Conservation (phyloP, 805 yeast species). For the Spencermartinsiella europaea region DNA sequence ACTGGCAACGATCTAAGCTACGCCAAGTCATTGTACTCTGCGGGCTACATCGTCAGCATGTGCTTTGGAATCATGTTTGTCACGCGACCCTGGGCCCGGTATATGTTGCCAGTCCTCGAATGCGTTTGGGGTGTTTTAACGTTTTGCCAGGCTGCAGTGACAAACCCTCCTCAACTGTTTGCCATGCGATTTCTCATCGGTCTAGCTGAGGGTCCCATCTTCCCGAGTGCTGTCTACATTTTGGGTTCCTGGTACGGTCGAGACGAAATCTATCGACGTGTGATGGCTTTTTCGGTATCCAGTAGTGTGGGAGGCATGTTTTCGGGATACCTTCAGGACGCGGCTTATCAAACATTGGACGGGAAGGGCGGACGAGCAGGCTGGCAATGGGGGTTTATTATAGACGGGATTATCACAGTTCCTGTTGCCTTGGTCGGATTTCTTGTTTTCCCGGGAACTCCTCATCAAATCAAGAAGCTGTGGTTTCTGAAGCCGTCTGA, state of each 20-base stretch:
- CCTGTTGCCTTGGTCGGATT: slow-evolving; percentile 40
- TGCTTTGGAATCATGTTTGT: slow-evolving; percentile 36
- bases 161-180: slow-evolving; percentile 31
- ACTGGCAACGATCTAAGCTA: slow-evolving; percentile 44
- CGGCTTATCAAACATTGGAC: slow-evolving; percentile 37
- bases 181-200: slow-evolving; percentile 43
- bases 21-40: slow-evolving; percentile 39
- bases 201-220: slow-evolving; percentile 40
- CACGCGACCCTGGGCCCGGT: slow-evolving; percentile 32
- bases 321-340: slow-evolving; percentile 42
- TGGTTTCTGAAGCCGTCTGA: slow-evolving; percentile 33
- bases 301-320: slow-evolving; percentile 40
- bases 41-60: slow-evolving; percentile 46
- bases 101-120: slow-evolving; percentile 34
- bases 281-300: slow-evolving; percentile 38
- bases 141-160: slow-evolving; percentile 32
- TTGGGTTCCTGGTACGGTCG: slow-evolving; percentile 44
- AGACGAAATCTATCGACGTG: slow-evolving; percentile 39
- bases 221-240: slow-evolving; percentile 39
- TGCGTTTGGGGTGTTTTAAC: slow-evolving; percentile 37
- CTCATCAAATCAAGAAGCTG: slow-evolving; percentile 33
- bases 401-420: slow-evolving; percentile 49
- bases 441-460: slow-evolving; percentile 47
- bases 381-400: slow-evolving; percentile 50
- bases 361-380: slow-evolving; percentile 39